Evolutionary conservation across 148 eudicot species (phyloP).

Genomic region (Silene uniflora): DNA sequence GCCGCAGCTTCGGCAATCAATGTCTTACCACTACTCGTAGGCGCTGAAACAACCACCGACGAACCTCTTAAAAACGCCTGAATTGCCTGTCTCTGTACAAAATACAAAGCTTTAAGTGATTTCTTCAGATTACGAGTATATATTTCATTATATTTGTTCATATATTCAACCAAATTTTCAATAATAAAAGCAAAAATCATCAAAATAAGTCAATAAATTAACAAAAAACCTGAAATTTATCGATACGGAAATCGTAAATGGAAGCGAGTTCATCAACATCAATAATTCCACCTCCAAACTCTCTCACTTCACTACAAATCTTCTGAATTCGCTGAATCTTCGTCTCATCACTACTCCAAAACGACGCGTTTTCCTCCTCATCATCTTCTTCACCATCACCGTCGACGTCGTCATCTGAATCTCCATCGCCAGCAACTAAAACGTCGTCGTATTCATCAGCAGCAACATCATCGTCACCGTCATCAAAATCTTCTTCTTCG

Average conservation of each 20-base stretch:
- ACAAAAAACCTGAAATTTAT: conserved; percentile 72
- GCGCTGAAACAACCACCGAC: conserved; percentile 96
- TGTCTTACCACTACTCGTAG: conserved; percentile 96
- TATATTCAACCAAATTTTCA: neutral
- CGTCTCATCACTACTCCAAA: conserved; percentile 47
- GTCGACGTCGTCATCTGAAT: conserved; percentile 26
- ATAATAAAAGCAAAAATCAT: neutral
- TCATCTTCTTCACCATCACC: conserved; percentile 42
- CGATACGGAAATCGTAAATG: conserved; percentile 74
- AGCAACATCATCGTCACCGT: conserved; percentile 49
- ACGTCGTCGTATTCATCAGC: conserved; percentile 25
- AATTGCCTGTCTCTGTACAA: conserved; percentile 59
- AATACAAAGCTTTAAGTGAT: neutral
- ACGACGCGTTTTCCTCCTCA: conserved; percentile 24
- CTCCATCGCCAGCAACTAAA: neutral
- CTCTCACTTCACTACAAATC: conserved; percentile 59
- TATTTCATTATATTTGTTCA: no score
- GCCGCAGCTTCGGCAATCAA: conserved; percentile 97
- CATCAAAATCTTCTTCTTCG: conserved; percentile 36
- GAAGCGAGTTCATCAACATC: conserved; percentile 81
- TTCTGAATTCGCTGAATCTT: conserved; percentile 75
- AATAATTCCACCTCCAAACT: conserved; percentile 63
- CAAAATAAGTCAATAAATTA: neutral
- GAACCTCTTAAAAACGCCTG: conserved; percentile 89
- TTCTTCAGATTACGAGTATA: no score